Evolutionary conservation across 1,139 yeast genomes (phyloP), one percentile per base, ranked within the genome.

Genomic region (Debaryomyces psychrophilus): DNA sequence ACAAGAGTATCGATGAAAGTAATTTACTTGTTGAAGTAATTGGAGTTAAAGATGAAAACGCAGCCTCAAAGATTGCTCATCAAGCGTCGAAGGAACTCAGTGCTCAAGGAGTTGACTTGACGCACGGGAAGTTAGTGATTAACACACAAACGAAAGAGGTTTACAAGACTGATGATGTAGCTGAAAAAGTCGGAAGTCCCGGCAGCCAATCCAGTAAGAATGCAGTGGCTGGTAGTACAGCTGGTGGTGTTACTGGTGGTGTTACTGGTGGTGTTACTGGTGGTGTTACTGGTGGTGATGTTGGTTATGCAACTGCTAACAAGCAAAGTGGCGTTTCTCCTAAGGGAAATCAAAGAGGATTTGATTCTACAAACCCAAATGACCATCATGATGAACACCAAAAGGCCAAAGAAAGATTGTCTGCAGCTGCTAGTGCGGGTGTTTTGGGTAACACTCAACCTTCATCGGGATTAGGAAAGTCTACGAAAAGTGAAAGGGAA

Each of bases 21-120:
- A 55, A 58, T 20, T 57, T 68, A 27, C 60, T 66, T 22, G 71
- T 71, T 31, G 76, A 71, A 52, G 76, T 71, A 11, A 62, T 71
- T 51, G 76, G 76, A 26, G 66, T 68, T 36, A 59, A 65, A 4
- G 72, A 69, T 53, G 60, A 60, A 44, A 59, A 57, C 8, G 55
- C 60, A 23, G 76, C 76, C 5, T 66, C 71, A 8, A 61, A 54
- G 42, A 58, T 71, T 34, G 76, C 77, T 11, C 66, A 67, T 40
- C 59, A 62, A 37, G 71, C 75, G 1, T 61, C 74, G n/a, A 61
- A 61, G 43, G 68, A 66, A 44, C 61, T 71, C 43, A 59, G 64
- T 41, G 59, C 58, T 15, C 60, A 67, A 48, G 76, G 76, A 4
- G 69, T 67, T 23, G 75, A 71, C 45, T 62, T 71, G 52, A 50